Conservation (phyloP, 768 basidiomycete genomes). For the Boletus patriciae region DNA sequence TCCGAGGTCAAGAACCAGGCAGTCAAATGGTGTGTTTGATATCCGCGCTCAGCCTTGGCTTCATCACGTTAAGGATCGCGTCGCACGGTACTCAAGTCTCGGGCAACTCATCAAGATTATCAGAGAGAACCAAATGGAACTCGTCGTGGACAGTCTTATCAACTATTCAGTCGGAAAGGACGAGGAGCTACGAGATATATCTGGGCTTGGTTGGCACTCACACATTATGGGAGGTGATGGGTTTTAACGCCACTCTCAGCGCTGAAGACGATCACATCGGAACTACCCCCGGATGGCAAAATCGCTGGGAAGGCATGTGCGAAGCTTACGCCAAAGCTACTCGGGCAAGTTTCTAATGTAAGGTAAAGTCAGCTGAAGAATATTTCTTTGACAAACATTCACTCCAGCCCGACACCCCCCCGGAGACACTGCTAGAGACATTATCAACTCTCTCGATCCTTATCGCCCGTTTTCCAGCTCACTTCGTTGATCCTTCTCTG, state of each 20-base stretch:
- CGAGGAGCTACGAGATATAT: conserved; percentile 92
- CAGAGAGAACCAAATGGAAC: conserved; percentile 76
- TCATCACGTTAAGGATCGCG: conserved; percentile 5
- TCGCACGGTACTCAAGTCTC: conserved; percentile 50
- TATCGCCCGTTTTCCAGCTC: conserved; percentile 77
- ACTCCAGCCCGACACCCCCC: conserved; percentile 60
- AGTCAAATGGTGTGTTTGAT: conserved; percentile 76
- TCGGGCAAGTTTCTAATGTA: conserved; percentile 78
- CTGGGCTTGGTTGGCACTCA: conserved; percentile 68
- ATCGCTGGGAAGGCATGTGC: conserved; percentile 78
- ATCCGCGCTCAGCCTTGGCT: not conserved
- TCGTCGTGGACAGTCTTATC: conserved; percentile 87
- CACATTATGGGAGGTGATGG: not conserved
- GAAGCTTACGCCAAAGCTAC: conserved; percentile 80
- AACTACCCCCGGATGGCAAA: conserved; percentile 80
- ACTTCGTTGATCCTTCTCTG: conserved; percentile 55
- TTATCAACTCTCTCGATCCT: conserved; percentile 86
- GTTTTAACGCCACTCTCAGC: conserved; percentile 46
- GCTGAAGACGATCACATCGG: conserved; percentile 91
- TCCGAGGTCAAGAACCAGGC: conserved; percentile 98
- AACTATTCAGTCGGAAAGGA: conserved; percentile 83
- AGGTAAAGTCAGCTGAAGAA: conserved; percentile 13
- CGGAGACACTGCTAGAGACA: conserved; percentile 81
- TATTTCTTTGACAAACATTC: conserved; percentile 7
- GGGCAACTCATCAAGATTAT: conserved; percentile 91